phyloP scores from a whole-genome alignment of 2,329 filamentous ascomycete genomes.

The Raffaelea arxii region DNA sequence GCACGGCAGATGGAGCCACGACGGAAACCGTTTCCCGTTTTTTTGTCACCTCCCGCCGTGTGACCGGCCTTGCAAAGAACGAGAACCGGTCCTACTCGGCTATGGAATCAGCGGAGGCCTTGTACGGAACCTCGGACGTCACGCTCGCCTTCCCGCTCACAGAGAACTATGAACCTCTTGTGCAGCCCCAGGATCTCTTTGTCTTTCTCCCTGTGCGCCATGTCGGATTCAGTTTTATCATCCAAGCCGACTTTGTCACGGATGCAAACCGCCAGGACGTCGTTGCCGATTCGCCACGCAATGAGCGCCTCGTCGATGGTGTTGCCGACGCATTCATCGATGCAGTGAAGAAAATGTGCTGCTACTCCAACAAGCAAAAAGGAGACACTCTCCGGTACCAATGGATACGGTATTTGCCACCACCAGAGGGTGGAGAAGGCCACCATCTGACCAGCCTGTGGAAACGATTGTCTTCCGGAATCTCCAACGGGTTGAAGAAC shows the following conservation, averaged over 20 bases:
- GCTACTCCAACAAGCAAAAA: too few species aligned
- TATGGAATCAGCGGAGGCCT: slow-evolving; percentile 13
- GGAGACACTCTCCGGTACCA: slow-evolving; percentile 25
- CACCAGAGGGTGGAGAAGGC: slow-evolving; percentile 9
- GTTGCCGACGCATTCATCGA: slow-evolving; percentile 28
- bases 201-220: slow-evolving; percentile 34
- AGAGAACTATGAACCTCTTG: slow-evolving; percentile 19
- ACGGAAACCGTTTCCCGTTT: too few species aligned
- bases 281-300: slow-evolving; percentile 25
- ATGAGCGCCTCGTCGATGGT: slow-evolving; percentile 22
- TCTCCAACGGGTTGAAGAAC: slow-evolving; percentile 12
- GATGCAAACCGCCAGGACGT: slow-evolving; percentile 34
- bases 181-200: slow-evolving; percentile 31
- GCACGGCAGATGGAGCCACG: too few species aligned
- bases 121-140: slow-evolving; percentile 23
- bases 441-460: slow-evolving; percentile 21
- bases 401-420: slow-evolving; percentile 38
- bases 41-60: slow-evolving; percentile 19
- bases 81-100: slow-evolving; percentile 24
- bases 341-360: slow-evolving; percentile 28
- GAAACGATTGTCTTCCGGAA: slow-evolving; percentile 14
- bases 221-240: slow-evolving; percentile 36
- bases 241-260: slow-evolving; percentile 41
- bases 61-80: slow-evolving; percentile 20
- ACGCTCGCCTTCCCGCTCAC: slow-evolving; percentile 36